Conservation (phyloP, 2,329 filamentous ascomycete genomes). For the Fusarium kyushuense region DNA sequence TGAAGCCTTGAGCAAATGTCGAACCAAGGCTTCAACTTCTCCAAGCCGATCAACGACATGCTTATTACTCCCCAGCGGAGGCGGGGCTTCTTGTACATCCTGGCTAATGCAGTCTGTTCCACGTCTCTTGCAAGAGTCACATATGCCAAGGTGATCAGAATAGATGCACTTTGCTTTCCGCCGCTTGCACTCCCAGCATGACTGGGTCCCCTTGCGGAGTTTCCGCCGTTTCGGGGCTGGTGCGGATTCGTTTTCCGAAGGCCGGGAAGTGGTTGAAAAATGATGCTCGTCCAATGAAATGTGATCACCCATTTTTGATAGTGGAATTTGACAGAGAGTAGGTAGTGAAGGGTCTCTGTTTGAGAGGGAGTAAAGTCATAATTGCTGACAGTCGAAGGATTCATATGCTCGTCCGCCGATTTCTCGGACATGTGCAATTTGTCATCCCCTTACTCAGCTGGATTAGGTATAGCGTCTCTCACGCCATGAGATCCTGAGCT, state of each 20-base stretch:
- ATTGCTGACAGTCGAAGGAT: not conserved
- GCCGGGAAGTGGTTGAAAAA: not conserved
- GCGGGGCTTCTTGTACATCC: slow-evolving; percentile 56
- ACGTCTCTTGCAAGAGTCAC: slow-evolving; percentile 60
- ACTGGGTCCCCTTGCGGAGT: slow-evolving; percentile 66
- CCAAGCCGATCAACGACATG: slow-evolving; percentile 49
- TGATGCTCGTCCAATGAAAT: slow-evolving; percentile 11
- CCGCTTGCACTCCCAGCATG: slow-evolving; percentile 70
- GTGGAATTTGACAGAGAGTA: not conserved
- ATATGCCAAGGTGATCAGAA: slow-evolving; percentile 54
- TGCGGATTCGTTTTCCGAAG: not conserved
- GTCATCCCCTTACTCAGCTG: not conserved
- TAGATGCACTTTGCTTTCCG: slow-evolving; percentile 66
- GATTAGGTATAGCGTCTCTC: not conserved
- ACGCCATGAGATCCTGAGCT: not conserved
- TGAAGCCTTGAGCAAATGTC: slow-evolving; percentile 43
- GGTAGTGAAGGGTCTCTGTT: not conserved
- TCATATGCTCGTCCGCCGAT: slow-evolving; percentile 30
- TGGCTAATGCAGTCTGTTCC: slow-evolving; percentile 61
- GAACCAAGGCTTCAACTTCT: slow-evolving; percentile 54
- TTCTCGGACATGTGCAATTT: slow-evolving; percentile 29
- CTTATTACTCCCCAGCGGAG: slow-evolving; percentile 26
- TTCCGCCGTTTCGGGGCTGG: slow-evolving; percentile 41
- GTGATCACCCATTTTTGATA: slow-evolving; percentile 22
- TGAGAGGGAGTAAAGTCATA: not conserved